Evolutionary conservation across 331 rosid species (phyloP).

Genomic region (Stylosanthes scabra): DNA sequence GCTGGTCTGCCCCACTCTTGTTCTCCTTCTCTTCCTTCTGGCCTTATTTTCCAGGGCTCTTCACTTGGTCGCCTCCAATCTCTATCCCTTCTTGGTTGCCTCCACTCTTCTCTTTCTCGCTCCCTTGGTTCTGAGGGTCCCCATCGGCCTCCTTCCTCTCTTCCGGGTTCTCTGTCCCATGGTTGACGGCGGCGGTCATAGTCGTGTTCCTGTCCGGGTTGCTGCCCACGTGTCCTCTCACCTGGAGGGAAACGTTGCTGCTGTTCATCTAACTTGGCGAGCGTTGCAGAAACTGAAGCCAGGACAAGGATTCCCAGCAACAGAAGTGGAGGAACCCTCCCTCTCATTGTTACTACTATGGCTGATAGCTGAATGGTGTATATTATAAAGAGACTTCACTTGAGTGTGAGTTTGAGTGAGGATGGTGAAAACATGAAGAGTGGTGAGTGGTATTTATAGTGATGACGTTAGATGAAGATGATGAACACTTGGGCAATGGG

Average conservation of each 20-base stretch:
- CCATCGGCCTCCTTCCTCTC: neutral
- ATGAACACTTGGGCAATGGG: no score
- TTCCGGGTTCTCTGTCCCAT: no score
- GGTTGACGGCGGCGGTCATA: neutral
- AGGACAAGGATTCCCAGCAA: constrained; percentile 50
- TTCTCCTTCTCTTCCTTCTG: neutral
- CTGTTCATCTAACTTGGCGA: no score
- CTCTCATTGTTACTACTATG: constrained; percentile 35
- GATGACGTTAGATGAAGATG: no score
- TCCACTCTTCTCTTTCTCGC: neutral
- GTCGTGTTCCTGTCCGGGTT: neutral
- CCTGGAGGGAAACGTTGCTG: no score
- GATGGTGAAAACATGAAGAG: no score
- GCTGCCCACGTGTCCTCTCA: neutral
- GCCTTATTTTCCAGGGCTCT: constrained; percentile 32
- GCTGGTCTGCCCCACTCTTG: neutral
- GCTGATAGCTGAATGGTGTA: neutral
- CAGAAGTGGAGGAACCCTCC: constrained; percentile 40
- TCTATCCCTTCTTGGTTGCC: neutral
- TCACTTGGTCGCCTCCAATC: neutral
- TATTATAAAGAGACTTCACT: no score
- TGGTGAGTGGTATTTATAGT: no score
- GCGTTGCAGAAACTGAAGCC: constrained; percentile 37
- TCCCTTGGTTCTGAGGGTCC: neutral
- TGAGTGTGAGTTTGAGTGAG: no score